Base-by-base conservation (phyloP, 345 rosid genomes). In the Arabis alpina region DNA sequence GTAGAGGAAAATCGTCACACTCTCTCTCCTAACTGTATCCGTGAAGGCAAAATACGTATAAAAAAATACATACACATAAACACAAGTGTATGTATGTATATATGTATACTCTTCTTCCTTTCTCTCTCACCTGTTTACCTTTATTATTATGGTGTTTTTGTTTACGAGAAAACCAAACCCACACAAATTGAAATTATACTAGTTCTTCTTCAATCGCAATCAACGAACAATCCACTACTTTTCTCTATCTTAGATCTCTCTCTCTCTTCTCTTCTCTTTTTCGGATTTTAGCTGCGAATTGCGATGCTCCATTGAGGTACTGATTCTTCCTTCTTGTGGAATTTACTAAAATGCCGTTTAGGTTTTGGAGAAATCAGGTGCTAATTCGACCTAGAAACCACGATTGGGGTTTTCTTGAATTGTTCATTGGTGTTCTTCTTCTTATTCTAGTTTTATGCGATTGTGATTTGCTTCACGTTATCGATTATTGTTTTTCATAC, bases 1-100 rank as follows among this genome's bases (percentile, higher is more conserved):
- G 0, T 45, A 41, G 30, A 60, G 43, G 50, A 19, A 9, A 53
- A 36, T 68, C 36, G 63, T 54, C 78, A 10, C 67, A 10, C 67
- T 67, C 69, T 67, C 73, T 75, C 69, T 69, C 79, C 37, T 63
- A 68, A 68, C 79, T 62, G 79, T 75, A 69, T 69, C 79, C 79
- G 70, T 69, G 79, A 74, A 53, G 56, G 78, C 68, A 53, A 64
- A 63, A 74, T 60, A 67, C 78, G 78, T 74, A 74, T 53, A 67
- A 54, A 69, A 13, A 37, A 32, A 61, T 75, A 68, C 73, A 16
- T 74, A 59, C 54, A 59, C 8, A 74, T 3, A 39, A 1, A 27
- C 36, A 67, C n/a, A 36, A 36, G 10, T 36, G 8, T 10, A 52
- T 27, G 14, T 41, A 66, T 53, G 67, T 75, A 66, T 53, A 61